Conservation (phyloP, 495 filamentous ascomycete species). For the Aspergillus kassunensis region DNA sequence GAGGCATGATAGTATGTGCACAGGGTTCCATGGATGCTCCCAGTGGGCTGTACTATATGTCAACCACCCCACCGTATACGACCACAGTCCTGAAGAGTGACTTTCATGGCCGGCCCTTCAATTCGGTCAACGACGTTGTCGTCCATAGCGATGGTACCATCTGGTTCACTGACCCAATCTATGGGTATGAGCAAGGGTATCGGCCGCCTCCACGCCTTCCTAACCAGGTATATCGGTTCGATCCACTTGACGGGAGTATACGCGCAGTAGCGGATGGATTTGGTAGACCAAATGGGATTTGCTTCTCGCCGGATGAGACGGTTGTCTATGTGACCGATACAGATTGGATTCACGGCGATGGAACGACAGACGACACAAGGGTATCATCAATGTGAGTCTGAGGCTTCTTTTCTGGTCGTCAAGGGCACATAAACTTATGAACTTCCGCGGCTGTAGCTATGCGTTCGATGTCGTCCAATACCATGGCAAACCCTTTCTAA, state of each 20-base stretch:
- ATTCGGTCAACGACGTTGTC: constrained; percentile 56
- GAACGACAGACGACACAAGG: constrained; percentile 14
- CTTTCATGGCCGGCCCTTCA: constrained; percentile 57
- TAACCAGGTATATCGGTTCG: constrained; percentile 54
- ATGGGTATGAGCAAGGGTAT: constrained; percentile 56
- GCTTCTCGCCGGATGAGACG: constrained; percentile 50
- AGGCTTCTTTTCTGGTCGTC: too few species aligned
- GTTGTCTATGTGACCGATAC: constrained; percentile 56
- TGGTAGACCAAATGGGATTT: constrained; percentile 53
- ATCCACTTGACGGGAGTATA: constrained; percentile 42
- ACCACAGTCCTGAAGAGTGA: constrained; percentile 30
- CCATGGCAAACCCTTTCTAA: constrained; percentile 35
- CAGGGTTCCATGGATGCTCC: constrained; percentile 46
- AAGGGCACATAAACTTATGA: too few species aligned
- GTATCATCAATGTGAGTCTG: constrained; percentile 25
- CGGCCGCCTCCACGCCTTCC: constrained; percentile 48
- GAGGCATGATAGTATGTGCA: constrained; percentile 44
- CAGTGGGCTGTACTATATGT: constrained; percentile 51
- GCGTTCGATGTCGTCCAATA: constrained; percentile 23
- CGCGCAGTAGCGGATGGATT: constrained; percentile 54
- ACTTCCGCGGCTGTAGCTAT: constrained; percentile 28
- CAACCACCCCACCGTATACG: constrained; percentile 19
- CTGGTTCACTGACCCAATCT: constrained; percentile 64
- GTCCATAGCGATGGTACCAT: constrained; percentile 51
- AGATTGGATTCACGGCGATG: constrained; percentile 39